Evolutionary conservation across 1,284 basidiomycete species (phyloP), one percentile per base, ranked within the genome.

Genomic region (Cutaneotrichosporon cavernicola): DNA sequence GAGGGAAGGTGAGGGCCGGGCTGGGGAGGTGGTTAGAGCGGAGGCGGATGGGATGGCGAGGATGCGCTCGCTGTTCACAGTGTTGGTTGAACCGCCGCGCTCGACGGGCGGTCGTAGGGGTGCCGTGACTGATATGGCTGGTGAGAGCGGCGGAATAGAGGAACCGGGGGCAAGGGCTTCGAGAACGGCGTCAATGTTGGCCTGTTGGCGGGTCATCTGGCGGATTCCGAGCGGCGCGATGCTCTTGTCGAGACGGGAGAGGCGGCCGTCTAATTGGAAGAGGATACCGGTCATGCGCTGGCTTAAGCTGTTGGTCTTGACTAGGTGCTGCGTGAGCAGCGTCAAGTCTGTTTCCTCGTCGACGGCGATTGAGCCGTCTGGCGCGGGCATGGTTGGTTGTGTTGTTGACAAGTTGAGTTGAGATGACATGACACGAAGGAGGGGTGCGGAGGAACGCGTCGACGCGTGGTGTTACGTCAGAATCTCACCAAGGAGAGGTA

Each of bases 281-380:
- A 81, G 75, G 32, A 81, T 80, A 36, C 70, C 79, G 78, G 78
- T 79, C 80, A 81, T 81, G 16, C 79, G 75, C 60, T 80, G 72
- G 34, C 76, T 76, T 31, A 81, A 67, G 13, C 71, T 65, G 69
- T 81, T 81, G 18, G 80, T 81, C 67, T 80, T 79, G 46, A 77
- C 69, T 49, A 81, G 70, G 59, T 80, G 78, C 68, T 81, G 80
- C 65, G 80, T 78, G 74, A 80, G 73, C 64, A 81, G 65, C 4
- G 76, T 77, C 6, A 81, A 67, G 65, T 81, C 79, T 13, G 79
- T 77, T 62, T 79, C 77, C 60, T 80, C 78, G 68, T 81, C 76
- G 73, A 81, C 79, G 31, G 64, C 60, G 14, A 65, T 34, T 7
- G 64, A 63, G 31, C 62, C 65, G 18, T 53, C 49, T 4, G 63